Conservation (phyloP, 208 protist genomes). For the Blechomonas ayalai region DNA sequence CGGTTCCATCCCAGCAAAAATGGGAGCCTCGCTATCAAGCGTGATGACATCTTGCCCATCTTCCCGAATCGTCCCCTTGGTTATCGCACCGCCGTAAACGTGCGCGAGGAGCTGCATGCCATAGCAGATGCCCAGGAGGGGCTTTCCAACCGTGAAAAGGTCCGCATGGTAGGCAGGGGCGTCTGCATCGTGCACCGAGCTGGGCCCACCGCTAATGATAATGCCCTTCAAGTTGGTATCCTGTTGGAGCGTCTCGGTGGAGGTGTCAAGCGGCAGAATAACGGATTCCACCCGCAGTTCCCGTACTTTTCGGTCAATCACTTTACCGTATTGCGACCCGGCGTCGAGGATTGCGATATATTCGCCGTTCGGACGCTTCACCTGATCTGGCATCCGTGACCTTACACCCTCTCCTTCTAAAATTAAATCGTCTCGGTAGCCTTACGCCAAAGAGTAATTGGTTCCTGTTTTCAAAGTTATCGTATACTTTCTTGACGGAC, state of each 20-base stretch:
- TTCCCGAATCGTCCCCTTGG: conserved; percentile 80
- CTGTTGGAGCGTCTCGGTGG: conserved; percentile 24
- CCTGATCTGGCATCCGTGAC: too few species aligned
- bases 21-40: conserved; percentile 35
- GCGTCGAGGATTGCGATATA: conserved; percentile 93
- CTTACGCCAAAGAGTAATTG: too few species aligned
- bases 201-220: conserved; percentile 95
- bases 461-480: too few species aligned
- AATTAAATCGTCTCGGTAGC: too few species aligned
- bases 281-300: conserved; percentile 90
- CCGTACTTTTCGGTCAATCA: conserved; percentile 95
- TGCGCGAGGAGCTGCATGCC: conserved; percentile 94
- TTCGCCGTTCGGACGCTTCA: conserved; percentile 16
- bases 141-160: conserved; percentile 79
- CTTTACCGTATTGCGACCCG: conserved; percentile 95
- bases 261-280: conserved; percentile 85
- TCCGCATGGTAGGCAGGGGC: conserved; percentile 76
- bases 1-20: conserved; percentile 59
- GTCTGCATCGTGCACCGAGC: conserved; percentile 77
- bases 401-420: conserved; percentile 7
- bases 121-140: conserved; percentile 97
- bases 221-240: conserved; percentile 77
- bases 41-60: conserved; percentile 92
- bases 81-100: conserved; percentile 85
- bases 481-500: too few species aligned